Conservation (phyloP, 2,329 filamentous ascomycete genomes). For the Cladobotryum protrusum region DNA sequence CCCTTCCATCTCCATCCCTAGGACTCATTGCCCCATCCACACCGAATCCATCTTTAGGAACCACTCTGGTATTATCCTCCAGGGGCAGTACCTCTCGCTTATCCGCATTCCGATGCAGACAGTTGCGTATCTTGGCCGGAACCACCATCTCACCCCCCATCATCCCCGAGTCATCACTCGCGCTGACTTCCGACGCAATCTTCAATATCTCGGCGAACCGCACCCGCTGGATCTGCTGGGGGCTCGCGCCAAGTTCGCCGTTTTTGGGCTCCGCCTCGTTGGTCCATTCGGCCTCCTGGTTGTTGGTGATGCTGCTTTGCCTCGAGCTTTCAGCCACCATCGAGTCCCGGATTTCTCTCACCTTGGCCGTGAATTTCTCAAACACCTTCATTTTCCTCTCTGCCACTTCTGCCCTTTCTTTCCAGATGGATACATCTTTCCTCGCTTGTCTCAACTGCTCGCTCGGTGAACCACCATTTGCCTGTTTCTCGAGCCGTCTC, state of each 20-base stretch:
- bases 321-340: not conserved
- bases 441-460: constrained; percentile 40
- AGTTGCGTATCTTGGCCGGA: constrained; percentile 22
- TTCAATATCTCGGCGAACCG: constrained; percentile 1
- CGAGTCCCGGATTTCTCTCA: constrained; percentile 26
- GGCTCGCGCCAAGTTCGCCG: not conserved
- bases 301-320: not conserved
- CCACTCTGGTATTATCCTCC: no score
- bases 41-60: not conserved
- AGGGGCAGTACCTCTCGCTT: not conserved
- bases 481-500: constrained; percentile 39
- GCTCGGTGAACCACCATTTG: constrained; percentile 39
- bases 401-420: constrained; percentile 47
- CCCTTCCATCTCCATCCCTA: not conserved
- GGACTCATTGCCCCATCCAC: not conserved
- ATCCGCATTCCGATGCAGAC: constrained; percentile 14
- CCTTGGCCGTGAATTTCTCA: constrained; percentile 34
- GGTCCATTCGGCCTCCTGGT: not conserved
- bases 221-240: constrained; percentile 2
- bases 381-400: constrained; percentile 47
- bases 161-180: constrained; percentile 18
- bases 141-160: constrained; percentile 22
- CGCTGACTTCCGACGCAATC: not conserved
- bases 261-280: not conserved
- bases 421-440: constrained; percentile 40